phyloP scores from a whole-genome alignment of 805 yeast species.

The Kazachstania viticola region DNA sequence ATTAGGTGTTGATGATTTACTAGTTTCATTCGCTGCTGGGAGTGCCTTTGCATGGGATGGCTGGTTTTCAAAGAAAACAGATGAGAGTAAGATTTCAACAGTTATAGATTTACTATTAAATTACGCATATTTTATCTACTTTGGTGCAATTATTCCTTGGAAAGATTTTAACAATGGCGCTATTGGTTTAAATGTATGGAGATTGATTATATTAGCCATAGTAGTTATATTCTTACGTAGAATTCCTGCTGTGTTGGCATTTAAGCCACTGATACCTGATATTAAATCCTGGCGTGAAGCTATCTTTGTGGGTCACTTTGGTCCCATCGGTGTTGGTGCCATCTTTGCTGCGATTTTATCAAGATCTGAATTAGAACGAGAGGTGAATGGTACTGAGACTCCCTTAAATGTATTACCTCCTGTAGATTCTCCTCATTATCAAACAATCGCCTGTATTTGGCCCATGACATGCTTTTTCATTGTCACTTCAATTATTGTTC shows the following conservation, averaged over 20 bases:
- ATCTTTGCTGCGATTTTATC: slow-evolving; percentile 75
- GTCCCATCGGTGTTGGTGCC: slow-evolving; percentile 94
- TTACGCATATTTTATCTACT: slow-evolving; percentile 77
- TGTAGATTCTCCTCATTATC: slow-evolving; percentile 40
- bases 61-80: slow-evolving; percentile 70
- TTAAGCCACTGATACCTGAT: slow-evolving; percentile 77
- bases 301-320: slow-evolving; percentile 87
- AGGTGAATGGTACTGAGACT: slow-evolving; percentile 38
- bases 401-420: slow-evolving; percentile 43
- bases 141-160: slow-evolving; percentile 92
- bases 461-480: slow-evolving; percentile 74
- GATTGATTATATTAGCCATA: slow-evolving; percentile 62
- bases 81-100: slow-evolving; percentile 76
- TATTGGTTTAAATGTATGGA: slow-evolving; percentile 67
- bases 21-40: slow-evolving; percentile 87
- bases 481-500: slow-evolving; percentile 72
- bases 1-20: slow-evolving; percentile 78
- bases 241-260: slow-evolving; percentile 65
- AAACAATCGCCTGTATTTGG: slow-evolving; percentile 59
- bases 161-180: slow-evolving; percentile 48
- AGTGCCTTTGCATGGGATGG: slow-evolving; percentile 93
- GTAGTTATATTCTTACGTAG: slow-evolving; percentile 67
- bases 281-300: slow-evolving; percentile 90
- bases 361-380: slow-evolving; percentile 53
- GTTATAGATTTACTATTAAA: slow-evolving; percentile 79